Evolutionary conservation across 2,329 filamentous ascomycete species (phyloP), one percentile per base, ranked within the genome.

Genomic region (Botrytis hyacinthi): DNA sequence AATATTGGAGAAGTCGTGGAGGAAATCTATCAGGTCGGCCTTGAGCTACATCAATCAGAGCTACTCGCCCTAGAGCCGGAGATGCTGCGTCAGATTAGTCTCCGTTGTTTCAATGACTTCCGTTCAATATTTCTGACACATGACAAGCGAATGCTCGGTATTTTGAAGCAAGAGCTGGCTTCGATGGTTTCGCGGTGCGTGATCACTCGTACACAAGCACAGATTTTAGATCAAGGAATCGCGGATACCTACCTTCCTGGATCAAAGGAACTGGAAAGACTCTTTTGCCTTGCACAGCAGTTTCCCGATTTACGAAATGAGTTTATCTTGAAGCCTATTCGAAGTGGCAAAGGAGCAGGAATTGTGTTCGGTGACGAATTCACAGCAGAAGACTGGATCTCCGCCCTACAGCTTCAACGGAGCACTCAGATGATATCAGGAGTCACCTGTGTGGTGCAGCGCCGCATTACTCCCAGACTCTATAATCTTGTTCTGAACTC

Each of bases 91-190:
- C 76, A 80, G 10, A 44, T 82, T 18, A 74, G 76, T 5, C 48
- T 78, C 9, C 73, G 76, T 9, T 81, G 80, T 57, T 78, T 81
- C 40, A 82, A 82, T 61, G 80, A 82, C 54, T 76, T 82, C 68
- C 78, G 81, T n/a, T 78, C 76, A 12, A 75, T 81, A 0, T 73
- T 80, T 10, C 75, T 82, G 2, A 77, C 78, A 4, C 81, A 82
- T 57, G 81, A 82, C 57, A 82, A 75, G 74, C 51, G 81, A 46
- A 80, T 82, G 76, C 75, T 82, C 5, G 79, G 82, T 7, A 75
- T 84, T 51, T 75, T 82, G 40, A 71, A 77, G n/a, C 74, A 83
- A 70, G 73, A 80, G n/a, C 54, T 76, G 20, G 32, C 77, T 44
- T 80, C 75, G 20, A 51, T 82, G 14, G 76, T 79, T n/a, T 10